Evolutionary conservation across 2,329 filamentous ascomycete genomes (phyloP).

Genomic region (Truncatella angustata): DNA sequence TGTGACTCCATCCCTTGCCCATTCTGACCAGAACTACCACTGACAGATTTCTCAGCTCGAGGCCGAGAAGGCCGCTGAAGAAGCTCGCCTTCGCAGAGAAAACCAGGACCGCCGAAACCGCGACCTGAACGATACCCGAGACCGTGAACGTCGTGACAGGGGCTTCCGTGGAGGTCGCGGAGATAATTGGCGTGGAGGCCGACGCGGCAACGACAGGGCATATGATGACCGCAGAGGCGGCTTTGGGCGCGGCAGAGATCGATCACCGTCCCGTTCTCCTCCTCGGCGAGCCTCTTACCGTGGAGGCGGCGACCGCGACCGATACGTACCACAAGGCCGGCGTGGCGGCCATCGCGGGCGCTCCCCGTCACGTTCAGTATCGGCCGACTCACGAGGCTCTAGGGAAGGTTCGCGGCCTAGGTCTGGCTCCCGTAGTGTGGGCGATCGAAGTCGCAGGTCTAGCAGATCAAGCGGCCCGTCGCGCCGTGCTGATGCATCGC

Average conservation of each 20-base stretch:
- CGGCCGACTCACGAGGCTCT: conserved; percentile 33
- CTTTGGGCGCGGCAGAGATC: conserved; percentile 41
- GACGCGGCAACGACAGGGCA: conserved; percentile 51
- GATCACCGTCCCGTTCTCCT: conserved; percentile 51
- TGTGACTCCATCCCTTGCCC: conserved; percentile 34
- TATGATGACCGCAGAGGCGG: conserved; percentile 43
- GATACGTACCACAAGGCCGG: conserved; percentile 51
- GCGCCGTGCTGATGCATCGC: conserved; percentile 20
- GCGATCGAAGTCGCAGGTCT: conserved; percentile 19
- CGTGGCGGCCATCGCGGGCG: conserved; percentile 43
- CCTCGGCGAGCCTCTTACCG: conserved; percentile 40
- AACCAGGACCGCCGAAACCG: conserved; percentile 70
- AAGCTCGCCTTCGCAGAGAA: conserved; percentile 68
- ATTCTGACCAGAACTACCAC: background rate
- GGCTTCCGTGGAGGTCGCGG: conserved; percentile 47
- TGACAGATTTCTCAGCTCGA: conserved; percentile 57
- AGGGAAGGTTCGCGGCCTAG: conserved; percentile 23
- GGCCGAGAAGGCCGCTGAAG: conserved; percentile 77
- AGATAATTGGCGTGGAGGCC: conserved; percentile 50
- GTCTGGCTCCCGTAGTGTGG: conserved; percentile 25
- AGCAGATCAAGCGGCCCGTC: conserved; percentile 23
- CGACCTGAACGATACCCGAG: conserved; percentile 66
- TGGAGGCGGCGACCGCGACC: conserved; percentile 42
- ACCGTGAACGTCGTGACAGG: conserved; percentile 58
- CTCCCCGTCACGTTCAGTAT: conserved; percentile 37